Base-by-base conservation (phyloP, 352 stramenopile species). In the Phytophthora multivora region DNA sequence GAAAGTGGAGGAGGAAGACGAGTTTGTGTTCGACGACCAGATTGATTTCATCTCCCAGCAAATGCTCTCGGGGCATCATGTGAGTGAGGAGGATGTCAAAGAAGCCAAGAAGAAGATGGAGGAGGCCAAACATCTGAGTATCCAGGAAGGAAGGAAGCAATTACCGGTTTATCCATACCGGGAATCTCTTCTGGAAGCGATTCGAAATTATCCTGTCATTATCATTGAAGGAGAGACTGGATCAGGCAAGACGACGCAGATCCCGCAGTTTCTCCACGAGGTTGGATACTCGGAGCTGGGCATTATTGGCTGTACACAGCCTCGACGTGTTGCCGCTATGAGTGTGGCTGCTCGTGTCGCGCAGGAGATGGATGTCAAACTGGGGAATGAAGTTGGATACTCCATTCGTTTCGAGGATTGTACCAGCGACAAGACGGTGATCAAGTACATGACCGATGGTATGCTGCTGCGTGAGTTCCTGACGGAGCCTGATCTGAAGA, bases 401-500 rank as follows among this genome's bases (percentile, higher is more conserved):
- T 97, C 89, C 25, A 99, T 99, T 65, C 96, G 98, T 53, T 99
- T 99, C 69, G 98, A 99, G 71, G 98, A 99, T 73, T 99, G 96
- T 64, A 99, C 97, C 19, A 98, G 86, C 54, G 93, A 98, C 54
- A 93, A 97, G 48, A 99, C 98, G 1, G 73, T 96, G 23, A 93
- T 99, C 52, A 98, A 98, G 74, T 99, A 99, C 82, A 99, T 99
- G 95, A 99, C 98, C 1, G 98, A 99, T 72, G 98, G 98, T 70
- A 99, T 99, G 97, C 75, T 99, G 19, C 79, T 99, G 35, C 90
- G 97, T 38, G 97, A 99, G 75, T 99, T 99, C 65, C 75, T 99
- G 42, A 99, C 95, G 4, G 97, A 99, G 72, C 97, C 97, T 0
- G 96, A 97, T 63, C 71, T 99, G n/a, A 93, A 89, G 52, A 93